Percentiles rank a stretch among this genome's conserved stretches.
phyloP scores from a whole-genome alignment of 2,329 filamentous ascomycete genomes.

The Colletotrichum orchidophilum region DNA sequence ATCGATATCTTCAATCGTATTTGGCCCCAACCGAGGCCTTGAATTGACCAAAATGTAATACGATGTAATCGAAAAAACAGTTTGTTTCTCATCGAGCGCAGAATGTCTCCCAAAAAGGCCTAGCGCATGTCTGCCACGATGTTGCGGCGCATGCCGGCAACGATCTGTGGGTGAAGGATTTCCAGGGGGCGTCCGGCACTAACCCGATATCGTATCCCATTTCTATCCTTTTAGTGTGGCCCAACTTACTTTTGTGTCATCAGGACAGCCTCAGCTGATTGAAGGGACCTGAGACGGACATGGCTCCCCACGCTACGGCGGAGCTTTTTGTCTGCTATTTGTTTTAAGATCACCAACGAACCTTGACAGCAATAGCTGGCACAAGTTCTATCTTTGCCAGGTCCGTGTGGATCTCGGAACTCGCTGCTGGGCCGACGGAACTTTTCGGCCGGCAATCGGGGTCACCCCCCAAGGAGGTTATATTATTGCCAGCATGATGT shows the following conservation, averaged over 20 bases:
- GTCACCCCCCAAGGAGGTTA: neutral
- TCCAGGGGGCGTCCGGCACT: neutral
- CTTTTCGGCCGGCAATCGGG: neutral
- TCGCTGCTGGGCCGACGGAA: neutral
- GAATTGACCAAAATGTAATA: no score
- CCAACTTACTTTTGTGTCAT: neutral
- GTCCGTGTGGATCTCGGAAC: neutral
- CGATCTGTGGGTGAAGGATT: neutral
- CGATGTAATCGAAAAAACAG: neutral
- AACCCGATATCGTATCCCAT: neutral
- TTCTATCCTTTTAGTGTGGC: neutral
- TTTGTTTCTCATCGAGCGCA: slow-evolving; percentile 6
- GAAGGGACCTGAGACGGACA: neutral
- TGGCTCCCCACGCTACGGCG: neutral
- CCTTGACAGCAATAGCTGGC: neutral
- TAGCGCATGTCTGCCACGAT: neutral
- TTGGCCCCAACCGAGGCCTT: no score
- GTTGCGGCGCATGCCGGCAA: neutral
- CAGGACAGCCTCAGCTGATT: neutral
- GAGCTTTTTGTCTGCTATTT: neutral
- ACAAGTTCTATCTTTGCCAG: neutral
- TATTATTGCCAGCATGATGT: no score
- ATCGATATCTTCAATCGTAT: neutral
- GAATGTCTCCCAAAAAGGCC: neutral
- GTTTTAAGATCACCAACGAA: neutral